Evolutionary conservation across 257 asterid genomes (phyloP), one percentile per base, ranked within the genome.

Genomic region (Prunella vulgaris): DNA sequence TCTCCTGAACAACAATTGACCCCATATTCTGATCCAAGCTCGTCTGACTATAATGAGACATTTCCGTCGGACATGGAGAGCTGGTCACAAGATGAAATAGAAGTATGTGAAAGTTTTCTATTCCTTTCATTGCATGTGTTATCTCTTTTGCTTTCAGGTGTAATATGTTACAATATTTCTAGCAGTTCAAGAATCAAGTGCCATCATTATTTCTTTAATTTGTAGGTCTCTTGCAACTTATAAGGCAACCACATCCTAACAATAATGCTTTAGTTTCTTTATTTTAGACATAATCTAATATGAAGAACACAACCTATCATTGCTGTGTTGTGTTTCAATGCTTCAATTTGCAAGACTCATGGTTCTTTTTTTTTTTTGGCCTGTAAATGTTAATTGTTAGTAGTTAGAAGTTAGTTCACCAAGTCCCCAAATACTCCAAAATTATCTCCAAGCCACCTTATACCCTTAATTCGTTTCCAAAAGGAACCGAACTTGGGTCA

Each of bases 71-170:
- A 91, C 35, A 10, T 64, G 38, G 95, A 84, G 53, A 82, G 84
- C 79, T 87, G 90, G 88, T 83, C 96, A 18, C 96, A 82, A 27
- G 60, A 77, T 62, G 95, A 83, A 74, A 33, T 61, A 30, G 88
- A 78, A 52, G 88, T 86, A 77, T 68, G 84, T 68, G 71, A 64
- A 68, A 61, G 61, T 60, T 63, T 59, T 57, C 57, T 46, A 53
- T 18, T 57, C 32, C 61, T 66, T 13, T 46, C 51, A 25, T 20
- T 17, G 52, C 15, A 42, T 24, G 24, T 24, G 10, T 66, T 70
- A 69, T 51, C 56, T 73, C 63, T 48, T 74, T 46, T 58, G 56
- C 20, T 51, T 54, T 70, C 63, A 5, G 59, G 57, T 62, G 60
- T 38, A 68, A 64, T 64, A 70, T 52, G 44, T 32, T 51, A 61